Evolutionary conservation across 306 rosid genomes (phyloP), one percentile per base, ranked within the genome.

Genomic region (Echinosophora koreensis): DNA sequence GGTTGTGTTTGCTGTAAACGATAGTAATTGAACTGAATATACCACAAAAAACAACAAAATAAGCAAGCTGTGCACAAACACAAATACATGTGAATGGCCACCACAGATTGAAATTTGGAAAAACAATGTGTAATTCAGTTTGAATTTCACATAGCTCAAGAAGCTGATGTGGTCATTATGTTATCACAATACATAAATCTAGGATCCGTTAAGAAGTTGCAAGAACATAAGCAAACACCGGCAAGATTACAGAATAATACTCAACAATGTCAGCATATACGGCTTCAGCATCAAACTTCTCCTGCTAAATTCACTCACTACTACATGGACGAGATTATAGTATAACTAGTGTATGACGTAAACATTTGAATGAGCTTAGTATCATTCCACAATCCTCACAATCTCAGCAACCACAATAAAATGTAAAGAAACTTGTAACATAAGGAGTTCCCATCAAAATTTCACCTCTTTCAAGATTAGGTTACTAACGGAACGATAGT

Each of bases 381-480:
- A 46, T 44, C 15, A 5, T 56, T 65, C 44, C 11, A 35, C 27
- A 57, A 56, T 22, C 18, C 74, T 38, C 35, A 28, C 2, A 39
- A 41, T 28, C 11, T 38, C 14, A 6, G 38, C 49, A 28, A 16
- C 12, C 14, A 59, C 27, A 34, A 39, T 2, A 22, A 71, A 13
- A 13, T 14, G 16, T 1, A 15, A 27, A 18, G 11, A 67, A 30
- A 8, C 14, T 34, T 42, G n/a, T 14, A 46, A 39, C 4, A 28
- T 9, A 9, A 2, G 66, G 12, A 28, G 41, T 64, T 32, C 46
- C 47, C 39, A 46, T 8, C 32, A 15, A 51, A 51, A 42, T 4
- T 16, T 68, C 66, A 92, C 99, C 98, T 95, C 91, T 59, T 85
- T 86, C 79, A 95, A 80, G 37, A 79, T 58, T 32, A 80, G 16